Conservation (phyloP, 345 rosid genomes). For the Eucalyptus curtisii region DNA sequence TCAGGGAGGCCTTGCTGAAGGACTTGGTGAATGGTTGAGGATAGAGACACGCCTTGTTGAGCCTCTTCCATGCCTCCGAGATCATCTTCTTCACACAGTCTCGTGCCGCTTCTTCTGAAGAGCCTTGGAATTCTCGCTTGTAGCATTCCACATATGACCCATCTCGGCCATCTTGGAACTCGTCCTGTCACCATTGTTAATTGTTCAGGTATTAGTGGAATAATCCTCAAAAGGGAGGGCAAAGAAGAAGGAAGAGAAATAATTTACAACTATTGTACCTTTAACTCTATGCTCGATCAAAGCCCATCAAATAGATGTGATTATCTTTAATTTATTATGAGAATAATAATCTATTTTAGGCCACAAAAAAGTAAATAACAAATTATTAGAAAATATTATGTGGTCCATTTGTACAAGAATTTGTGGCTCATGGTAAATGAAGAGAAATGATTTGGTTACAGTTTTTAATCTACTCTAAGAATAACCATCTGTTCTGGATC, state of each 20-base stretch:
- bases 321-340: too few relatives aligned
- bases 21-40: conserved; percentile 15
- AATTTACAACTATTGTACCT: neutral
- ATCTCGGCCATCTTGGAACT: conserved; percentile 16
- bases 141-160: conserved; percentile 52
- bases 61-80: conserved; percentile 41
- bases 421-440: too few relatives aligned
- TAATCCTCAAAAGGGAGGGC: neutral
- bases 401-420: too few relatives aligned
- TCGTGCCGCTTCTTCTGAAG: conserved; percentile 12
- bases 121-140: conserved; percentile 21
- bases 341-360: too few relatives aligned
- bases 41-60: conserved; percentile 31
- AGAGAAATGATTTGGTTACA: too few relatives aligned
- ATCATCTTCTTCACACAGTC: conserved; percentile 16
- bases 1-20: conserved; percentile 19
- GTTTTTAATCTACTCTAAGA: too few relatives aligned
- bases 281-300: neutral
- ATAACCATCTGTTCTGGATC: rapidly evolving
- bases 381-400: too few relatives aligned
- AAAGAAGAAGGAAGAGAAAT: neutral
- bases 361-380: too few relatives aligned
- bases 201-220: neutral
- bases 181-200: neutral
- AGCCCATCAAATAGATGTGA: neutral